Evolutionary conservation across 2,329 filamentous ascomycete species (phyloP).

Genomic region (Tolypocladium tundrense): DNA sequence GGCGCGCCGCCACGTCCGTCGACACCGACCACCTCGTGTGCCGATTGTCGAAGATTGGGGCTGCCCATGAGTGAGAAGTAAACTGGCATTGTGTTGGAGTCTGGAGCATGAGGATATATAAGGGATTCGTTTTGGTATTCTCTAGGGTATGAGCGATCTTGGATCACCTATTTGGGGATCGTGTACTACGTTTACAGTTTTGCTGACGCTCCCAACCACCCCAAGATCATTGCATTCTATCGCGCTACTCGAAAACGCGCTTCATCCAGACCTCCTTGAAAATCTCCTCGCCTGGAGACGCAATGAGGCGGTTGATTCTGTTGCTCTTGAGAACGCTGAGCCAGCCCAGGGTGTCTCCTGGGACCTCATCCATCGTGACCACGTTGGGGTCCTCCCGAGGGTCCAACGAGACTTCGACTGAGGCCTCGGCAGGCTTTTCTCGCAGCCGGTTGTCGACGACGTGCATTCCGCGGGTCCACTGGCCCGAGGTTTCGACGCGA

Average conservation of each 20-base stretch:
- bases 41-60: background rate
- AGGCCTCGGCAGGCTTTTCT: constrained; percentile 37
- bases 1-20: background rate
- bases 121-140: constrained; percentile 6
- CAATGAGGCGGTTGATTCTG: constrained; percentile 63
- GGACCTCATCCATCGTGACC: constrained; percentile 36
- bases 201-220: constrained; percentile 6
- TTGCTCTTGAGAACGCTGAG: constrained; percentile 66
- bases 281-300: constrained; percentile 54
- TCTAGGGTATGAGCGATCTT: constrained; percentile 8
- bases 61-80: background rate
- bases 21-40: background rate
- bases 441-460: constrained; percentile 64
- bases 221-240: background rate
- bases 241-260: constrained; percentile 46
- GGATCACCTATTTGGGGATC: background rate
- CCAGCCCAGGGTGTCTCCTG: constrained; percentile 70
- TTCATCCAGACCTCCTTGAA: constrained; percentile 59
- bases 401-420: constrained; percentile 28
- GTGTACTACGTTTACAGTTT: background rate
- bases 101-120: constrained; percentile 1
- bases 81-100: constrained; percentile 7
- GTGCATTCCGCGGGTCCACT: constrained; percentile 93
- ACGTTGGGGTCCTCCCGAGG: constrained; percentile 28
- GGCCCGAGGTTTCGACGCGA: constrained; percentile 76